Evolutionary conservation across 148 eudicot genomes (phyloP).

Genomic region (Rhododendron griersonianum): DNA sequence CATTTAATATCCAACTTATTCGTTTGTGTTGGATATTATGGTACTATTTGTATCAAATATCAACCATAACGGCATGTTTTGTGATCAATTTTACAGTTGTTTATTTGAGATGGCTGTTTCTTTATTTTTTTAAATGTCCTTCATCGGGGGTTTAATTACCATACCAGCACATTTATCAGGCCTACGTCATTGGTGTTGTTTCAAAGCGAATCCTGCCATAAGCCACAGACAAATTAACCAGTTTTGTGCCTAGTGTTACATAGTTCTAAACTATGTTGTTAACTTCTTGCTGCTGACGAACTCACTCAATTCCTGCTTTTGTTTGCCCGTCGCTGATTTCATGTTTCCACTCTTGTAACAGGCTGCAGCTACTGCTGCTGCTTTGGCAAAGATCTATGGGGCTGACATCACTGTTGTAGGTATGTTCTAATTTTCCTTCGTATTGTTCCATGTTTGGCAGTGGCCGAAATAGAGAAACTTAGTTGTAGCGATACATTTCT

Average conservation of each 20-base stretch:
- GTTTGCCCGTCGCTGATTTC: constrained; percentile 6
- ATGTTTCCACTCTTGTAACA: constrained; percentile 16
- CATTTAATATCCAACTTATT: too few species aligned
- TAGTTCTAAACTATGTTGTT: neutral
- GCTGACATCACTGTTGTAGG: constrained; percentile 94
- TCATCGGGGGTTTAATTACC: too few species aligned
- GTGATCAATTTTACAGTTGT: too few species aligned
- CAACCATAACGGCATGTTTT: too few species aligned
- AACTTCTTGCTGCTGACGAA: neutral
- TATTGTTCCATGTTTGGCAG: too few species aligned
- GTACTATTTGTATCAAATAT: too few species aligned
- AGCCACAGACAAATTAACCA: neutral
- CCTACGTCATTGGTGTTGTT: neutral
- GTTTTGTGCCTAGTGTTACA: neutral
- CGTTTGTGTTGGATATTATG: too few species aligned
- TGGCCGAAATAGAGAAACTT: too few species aligned
- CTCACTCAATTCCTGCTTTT: neutral
- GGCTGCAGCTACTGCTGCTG: constrained; percentile 89
- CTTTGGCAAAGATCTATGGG: constrained; percentile 46
- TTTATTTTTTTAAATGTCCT: too few species aligned
- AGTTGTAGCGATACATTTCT: too few species aligned
- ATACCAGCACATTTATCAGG: too few species aligned
- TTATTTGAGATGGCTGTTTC: too few species aligned
- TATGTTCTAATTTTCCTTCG: constrained; percentile 23
- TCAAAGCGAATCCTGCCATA: neutral